These are phyloP conservation scores for Baudoinia panamericana DNA, from an alignment of 495 filamentous ascomycete genomes.

Conservation along the genomic window DNA sequence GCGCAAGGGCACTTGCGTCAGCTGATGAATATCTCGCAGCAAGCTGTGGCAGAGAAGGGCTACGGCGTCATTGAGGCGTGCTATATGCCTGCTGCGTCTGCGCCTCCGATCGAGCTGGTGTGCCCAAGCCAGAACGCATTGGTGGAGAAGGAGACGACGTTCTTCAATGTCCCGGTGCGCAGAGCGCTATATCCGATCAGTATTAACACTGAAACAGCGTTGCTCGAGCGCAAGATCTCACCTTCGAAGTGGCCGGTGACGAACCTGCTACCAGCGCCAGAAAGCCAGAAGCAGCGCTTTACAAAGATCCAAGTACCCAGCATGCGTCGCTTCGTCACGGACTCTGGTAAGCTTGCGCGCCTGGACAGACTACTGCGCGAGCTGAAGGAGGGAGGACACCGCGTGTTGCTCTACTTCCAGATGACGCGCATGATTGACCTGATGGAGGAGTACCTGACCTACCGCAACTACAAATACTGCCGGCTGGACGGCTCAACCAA, in stretches of 20 bases:
- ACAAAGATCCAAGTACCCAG: constrained; percentile 86
- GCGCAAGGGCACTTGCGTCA: constrained; percentile 56
- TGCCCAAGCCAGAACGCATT: constrained; percentile 55
- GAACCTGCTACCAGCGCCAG: constrained; percentile 58
- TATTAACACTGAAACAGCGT: constrained; percentile 52
- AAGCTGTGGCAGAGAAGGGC: constrained; percentile 52
- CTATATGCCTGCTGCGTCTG: constrained; percentile 57
- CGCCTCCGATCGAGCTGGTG: constrained; percentile 74
- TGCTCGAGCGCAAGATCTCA: constrained; percentile 57
- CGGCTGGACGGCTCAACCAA: constrained; percentile 96
- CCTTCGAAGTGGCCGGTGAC: constrained; percentile 47
- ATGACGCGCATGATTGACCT: constrained; percentile 99
- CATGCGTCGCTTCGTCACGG: constrained; percentile 97
- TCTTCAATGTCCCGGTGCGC: constrained; percentile 69
- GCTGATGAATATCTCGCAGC: constrained; percentile 66
- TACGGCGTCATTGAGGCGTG: constrained; percentile 68
- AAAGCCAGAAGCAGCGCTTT: constrained; percentile 66
- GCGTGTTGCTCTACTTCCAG: constrained; percentile 98
- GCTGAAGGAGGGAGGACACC: constrained; percentile 83
- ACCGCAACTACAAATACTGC: constrained; percentile 97
- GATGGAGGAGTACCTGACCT: constrained; percentile 97
- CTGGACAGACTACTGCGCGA: constrained; percentile 75
- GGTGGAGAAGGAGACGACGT: constrained; percentile 53
- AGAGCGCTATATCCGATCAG: constrained; percentile 59
- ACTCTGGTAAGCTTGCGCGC: constrained; percentile 89